Evolutionary conservation across 495 filamentous ascomycete species (phyloP).

Genomic region (Collariella sp.): DNA sequence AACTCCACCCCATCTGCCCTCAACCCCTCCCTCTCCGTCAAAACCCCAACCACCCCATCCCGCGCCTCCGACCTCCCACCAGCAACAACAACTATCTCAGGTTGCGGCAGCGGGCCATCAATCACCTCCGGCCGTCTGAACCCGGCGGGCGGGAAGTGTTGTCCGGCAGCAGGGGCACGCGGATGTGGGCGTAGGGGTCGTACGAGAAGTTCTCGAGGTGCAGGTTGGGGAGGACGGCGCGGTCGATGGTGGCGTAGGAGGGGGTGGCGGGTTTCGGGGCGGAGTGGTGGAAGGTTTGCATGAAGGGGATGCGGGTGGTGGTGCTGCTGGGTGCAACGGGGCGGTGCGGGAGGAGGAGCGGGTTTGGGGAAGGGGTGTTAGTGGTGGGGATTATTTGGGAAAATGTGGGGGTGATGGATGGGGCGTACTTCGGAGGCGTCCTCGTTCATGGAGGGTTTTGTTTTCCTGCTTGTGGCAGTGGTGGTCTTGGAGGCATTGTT

Average conservation of each 20-base stretch:
- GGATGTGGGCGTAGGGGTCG: slow-evolving; percentile 35
- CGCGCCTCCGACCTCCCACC: slow-evolving; percentile 31
- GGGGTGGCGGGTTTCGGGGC: slow-evolving; percentile 22
- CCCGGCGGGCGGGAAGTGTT: slow-evolving; percentile 21
- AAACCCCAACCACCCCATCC: slow-evolving; percentile 29
- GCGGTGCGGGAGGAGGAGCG: slow-evolving; percentile 19
- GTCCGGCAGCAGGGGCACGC: slow-evolving; percentile 41
- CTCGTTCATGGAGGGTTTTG: slow-evolving; percentile 4
- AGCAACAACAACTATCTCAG: slow-evolving; percentile 38
- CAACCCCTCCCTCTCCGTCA: slow-evolving; percentile 41
- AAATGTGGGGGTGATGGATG: neutral
- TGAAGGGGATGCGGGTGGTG: slow-evolving; percentile 30
- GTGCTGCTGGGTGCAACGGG: slow-evolving; percentile 15
- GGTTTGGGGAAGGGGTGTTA: slow-evolving; percentile 12
- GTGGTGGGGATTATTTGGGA: neutral
- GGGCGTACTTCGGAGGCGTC: slow-evolving; percentile 17
- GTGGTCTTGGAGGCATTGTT: slow-evolving; percentile 28
- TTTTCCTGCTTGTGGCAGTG: slow-evolving; percentile 22
- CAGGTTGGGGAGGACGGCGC: slow-evolving; percentile 33
- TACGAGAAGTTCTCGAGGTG: slow-evolving; percentile 8
- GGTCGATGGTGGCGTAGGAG: slow-evolving; percentile 30
- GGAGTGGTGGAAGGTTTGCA: slow-evolving; percentile 44
- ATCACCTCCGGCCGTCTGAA: slow-evolving; percentile 19
- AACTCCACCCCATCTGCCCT: slow-evolving; percentile 42
- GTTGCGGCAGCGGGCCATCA: slow-evolving; percentile 27